These are phyloP conservation scores for Schwanniomyces sp. DNA, from an alignment of 805 yeast species.

Conservation along the genomic window DNA sequence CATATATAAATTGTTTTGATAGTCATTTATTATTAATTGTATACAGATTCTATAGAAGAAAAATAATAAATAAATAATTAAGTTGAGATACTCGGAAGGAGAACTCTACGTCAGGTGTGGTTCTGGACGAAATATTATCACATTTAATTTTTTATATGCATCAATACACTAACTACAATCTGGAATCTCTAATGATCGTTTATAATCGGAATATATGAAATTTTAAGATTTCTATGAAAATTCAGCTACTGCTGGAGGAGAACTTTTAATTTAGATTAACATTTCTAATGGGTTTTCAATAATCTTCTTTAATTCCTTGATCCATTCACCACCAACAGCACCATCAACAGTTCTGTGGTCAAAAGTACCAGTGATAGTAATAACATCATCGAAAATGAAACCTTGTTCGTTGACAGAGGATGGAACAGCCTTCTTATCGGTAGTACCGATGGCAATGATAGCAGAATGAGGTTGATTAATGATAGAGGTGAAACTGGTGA, in stretches of 20 bases:
- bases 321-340: slow-evolving; percentile 96
- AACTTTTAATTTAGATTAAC: slow-evolving; percentile 54
- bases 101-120: not conserved
- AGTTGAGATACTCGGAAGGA: not conserved
- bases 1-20: slow-evolving; percentile 65
- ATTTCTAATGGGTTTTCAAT: slow-evolving; percentile 96
- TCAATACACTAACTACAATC: not conserved
- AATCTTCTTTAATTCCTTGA: slow-evolving; percentile 86
- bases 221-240: slow-evolving; percentile 1
- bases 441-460: slow-evolving; percentile 92
- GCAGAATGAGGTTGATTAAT: slow-evolving; percentile 97
- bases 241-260: not conserved
- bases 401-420: slow-evolving; percentile 90
- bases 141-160: not conserved
- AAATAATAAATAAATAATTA: not conserved
- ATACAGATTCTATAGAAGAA: not conserved
- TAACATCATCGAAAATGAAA: slow-evolving; percentile 85
- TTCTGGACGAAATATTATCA: not conserved
- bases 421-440: slow-evolving; percentile 88
- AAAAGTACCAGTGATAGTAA: slow-evolving; percentile 92
- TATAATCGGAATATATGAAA: slow-evolving; percentile 1
- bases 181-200: not conserved
- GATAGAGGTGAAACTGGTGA: slow-evolving; percentile 88
- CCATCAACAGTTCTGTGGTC: slow-evolving; percentile 98
- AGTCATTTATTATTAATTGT: slow-evolving; percentile 19